Evolutionary conservation across 2,329 filamentous ascomycete species (phyloP).

Genomic region (Huntiella moniliformis): DNA sequence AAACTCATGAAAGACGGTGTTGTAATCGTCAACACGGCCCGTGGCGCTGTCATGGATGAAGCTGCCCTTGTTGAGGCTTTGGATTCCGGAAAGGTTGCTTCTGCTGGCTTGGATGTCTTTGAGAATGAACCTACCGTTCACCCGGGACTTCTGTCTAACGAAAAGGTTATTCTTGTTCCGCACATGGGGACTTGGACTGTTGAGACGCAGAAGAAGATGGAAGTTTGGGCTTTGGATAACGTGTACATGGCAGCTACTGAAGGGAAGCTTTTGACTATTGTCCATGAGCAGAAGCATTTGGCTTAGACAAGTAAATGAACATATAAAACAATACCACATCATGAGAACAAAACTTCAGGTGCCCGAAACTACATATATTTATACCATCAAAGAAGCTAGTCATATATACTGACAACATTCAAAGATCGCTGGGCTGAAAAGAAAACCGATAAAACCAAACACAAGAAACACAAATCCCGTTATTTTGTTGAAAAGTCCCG

Average conservation of each 20-base stretch:
- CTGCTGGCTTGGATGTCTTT: constrained; percentile 62
- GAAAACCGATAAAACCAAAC: constrained; percentile 2
- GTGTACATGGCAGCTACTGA: constrained; percentile 42
- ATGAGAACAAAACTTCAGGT: too few species aligned
- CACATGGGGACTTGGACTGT: constrained; percentile 75
- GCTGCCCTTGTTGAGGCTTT: constrained; percentile 58
- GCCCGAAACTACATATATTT: neutral
- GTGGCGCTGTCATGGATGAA: constrained; percentile 69
- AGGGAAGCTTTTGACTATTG: constrained; percentile 45
- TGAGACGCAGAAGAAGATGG: constrained; percentile 49
- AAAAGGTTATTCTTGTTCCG: constrained; percentile 54
- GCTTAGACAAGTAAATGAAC: neutral
- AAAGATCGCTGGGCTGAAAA: neutral
- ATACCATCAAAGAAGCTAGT: neutral
- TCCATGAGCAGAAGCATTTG: constrained; percentile 44
- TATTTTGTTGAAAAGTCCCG: constrained; percentile 13
- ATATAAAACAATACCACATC: neutral
- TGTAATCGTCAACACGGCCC: constrained; percentile 65
- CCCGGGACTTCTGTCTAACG: constrained; percentile 50
- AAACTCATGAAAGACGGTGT: constrained; percentile 59
- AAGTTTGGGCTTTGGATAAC: constrained; percentile 57
- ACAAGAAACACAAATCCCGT: constrained; percentile 7
- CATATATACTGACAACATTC: neutral
- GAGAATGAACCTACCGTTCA: constrained; percentile 66
- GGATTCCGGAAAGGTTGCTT: constrained; percentile 48